Base-by-base conservation (phyloP, 2,329 filamentous ascomycete species). In the Beauveria caledonica region DNA sequence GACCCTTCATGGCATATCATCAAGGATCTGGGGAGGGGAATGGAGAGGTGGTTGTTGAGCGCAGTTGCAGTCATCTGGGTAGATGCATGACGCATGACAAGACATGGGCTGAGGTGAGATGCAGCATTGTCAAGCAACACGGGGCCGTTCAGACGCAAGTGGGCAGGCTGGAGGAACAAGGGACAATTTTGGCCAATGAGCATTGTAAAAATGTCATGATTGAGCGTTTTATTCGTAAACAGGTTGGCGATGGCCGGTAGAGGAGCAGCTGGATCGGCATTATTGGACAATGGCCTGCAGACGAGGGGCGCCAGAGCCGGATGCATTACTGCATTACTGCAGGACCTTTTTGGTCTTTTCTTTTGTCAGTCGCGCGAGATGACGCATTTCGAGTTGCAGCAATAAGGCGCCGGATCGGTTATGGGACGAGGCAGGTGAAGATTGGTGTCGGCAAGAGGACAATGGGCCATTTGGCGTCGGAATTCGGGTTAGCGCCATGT, bases 401-500 rank as follows among this genome's bases (percentile, higher is more conserved):
- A 27, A 39, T 13, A 25, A 54, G 36, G 21, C 39, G 51, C 42
- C 36, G 17, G n/a, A 54, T 44, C 17, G 15, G 42, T n/a, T 23
- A 36, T 15, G 27, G 39, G 23, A 57, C 27, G 11, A 33, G 40
- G 19, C n/a, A n/a, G 29, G 29, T 48, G n/a, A 57, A 33, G 15
- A 25, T 45, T 45, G 23, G 15, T 42, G 29, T 54, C 33, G 44
- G 54, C 27, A 23, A 48, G 52, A 46, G 40, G 19, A 56, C 25
- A 56, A 56, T 56, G 44, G 44, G 17, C 15, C 19, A n/a, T 25
- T 25, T 59, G 36, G 39, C 11, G 25, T 27, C 25, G n/a, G n/a
- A 45, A 44, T 45, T 25, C 13, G 36, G 56, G 7, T 21, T 59
- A 59, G 56, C 56, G 56, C 25, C 17, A 50, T 58, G 56, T 59